Base-by-base conservation (phyloP, 306 rosid genomes). In the Prunus mume region DNA sequence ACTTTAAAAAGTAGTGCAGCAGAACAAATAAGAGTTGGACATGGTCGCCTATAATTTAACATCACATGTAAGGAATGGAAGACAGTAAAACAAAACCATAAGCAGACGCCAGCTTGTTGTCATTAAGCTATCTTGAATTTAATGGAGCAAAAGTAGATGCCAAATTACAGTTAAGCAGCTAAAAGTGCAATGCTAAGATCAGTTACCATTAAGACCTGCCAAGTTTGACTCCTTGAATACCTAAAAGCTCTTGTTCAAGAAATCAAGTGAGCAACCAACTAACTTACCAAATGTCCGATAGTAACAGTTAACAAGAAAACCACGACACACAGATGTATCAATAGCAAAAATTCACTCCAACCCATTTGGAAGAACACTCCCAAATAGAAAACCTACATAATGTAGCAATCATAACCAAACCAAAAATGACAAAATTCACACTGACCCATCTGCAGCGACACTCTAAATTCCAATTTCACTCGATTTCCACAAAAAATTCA, bases 121-220 rank as follows among this genome's bases (percentile, higher is more conserved):
- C 78, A 67, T 69, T 60, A 73, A 84, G 81, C 87, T 46, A 68
- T 75, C 81, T 52, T 24, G 75, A 71, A 65, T 61, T 50, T 61
- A 88, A 80, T 69, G 60, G 78, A 69, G 67, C 61, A 57, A 71
- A 70, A 34, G 62, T 65, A 18, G 75, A 68, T 75, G 68, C 46
- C 77, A 50, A 69, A 58, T 46, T 74, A 63, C 64, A 78, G 69
- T 78, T 65, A 38, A 62, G 75, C 77, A 74, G 75, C 75, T 81
- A 50, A 74, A 60, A 47, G 58, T 80, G 69, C 80, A 80, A 79
- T 49, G 80, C 70, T 47, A 69, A 77, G 69, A 75, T 72, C 84
- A 49, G 76, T 74, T 84, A 79, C 76, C 79, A 86, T 75, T 73
- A 79, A 77, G 67, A 83, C 72, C 75, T 71, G 79, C 84, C 88